phyloP scores from a whole-genome alignment of 768 basidiomycete species.

The Phlebiopsis gigantea region DNA sequence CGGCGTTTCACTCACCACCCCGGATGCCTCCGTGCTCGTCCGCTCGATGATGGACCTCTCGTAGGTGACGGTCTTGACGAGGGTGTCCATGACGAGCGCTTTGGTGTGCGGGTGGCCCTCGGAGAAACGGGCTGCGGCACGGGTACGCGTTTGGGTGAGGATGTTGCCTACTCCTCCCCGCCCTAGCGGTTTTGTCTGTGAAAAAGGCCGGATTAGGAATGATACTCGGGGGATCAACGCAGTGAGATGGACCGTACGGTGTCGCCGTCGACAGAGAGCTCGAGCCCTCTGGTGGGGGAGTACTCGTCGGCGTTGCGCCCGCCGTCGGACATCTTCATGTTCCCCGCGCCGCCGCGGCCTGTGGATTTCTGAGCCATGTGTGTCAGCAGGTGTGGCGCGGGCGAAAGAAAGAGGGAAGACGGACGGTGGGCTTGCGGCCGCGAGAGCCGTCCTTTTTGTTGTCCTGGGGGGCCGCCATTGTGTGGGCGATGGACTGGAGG shows the following conservation, averaged over 20 bases:
- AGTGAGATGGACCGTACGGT: slow-evolving; percentile 13
- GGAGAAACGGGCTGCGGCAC: slow-evolving; percentile 12
- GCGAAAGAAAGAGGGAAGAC: slow-evolving; percentile 20
- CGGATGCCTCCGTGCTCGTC: slow-evolving; percentile 15
- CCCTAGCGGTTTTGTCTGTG: slow-evolving; percentile 51
- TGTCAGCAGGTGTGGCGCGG: not conserved
- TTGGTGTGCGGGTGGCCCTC: slow-evolving; percentile 20
- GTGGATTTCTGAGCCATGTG: slow-evolving; percentile 19
- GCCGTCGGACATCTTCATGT: slow-evolving; percentile 46
- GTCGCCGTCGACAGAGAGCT: slow-evolving; percentile 31
- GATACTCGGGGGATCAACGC: not conserved
- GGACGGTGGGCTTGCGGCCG: slow-evolving; percentile 54
- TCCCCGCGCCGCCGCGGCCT: slow-evolving; percentile 67
- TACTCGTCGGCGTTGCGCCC: slow-evolving; percentile 51
- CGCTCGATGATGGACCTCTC: slow-evolving; percentile 38
- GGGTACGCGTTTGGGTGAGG: slow-evolving; percentile 65
- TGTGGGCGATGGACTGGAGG: not conserved
- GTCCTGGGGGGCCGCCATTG: slow-evolving; percentile 3
- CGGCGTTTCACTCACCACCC: slow-evolving; percentile 6
- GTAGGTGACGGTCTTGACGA: slow-evolving; percentile 18
- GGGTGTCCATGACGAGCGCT: slow-evolving; percentile 24
- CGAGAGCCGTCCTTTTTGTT: slow-evolving; percentile 43
- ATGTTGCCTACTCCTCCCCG: slow-evolving; percentile 87
- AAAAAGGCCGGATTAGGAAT: slow-evolving; percentile 1
- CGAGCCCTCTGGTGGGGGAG: slow-evolving; percentile 56